Conservation (phyloP, 176 grass and related monocot species). For the Triticum monococcum region DNA sequence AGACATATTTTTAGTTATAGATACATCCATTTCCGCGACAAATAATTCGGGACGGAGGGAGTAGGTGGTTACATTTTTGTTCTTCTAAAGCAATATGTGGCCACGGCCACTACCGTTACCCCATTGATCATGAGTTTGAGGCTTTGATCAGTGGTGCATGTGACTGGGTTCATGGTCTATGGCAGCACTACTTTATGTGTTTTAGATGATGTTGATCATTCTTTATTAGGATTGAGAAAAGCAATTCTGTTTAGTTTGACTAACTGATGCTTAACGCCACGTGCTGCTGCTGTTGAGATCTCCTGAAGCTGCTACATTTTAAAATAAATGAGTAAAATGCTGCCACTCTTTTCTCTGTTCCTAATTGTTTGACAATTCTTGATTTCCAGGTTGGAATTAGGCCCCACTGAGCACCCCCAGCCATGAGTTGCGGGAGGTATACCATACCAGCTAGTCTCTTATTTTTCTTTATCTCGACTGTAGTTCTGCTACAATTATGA, state of each 20-base stretch:
- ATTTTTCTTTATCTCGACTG: background rate
- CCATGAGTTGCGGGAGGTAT: constrained; percentile 43
- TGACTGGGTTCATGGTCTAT: background rate
- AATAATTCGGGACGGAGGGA: no score
- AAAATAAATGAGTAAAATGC: no score
- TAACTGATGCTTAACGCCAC: background rate
- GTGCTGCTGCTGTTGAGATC: background rate
- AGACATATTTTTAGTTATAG: no score
- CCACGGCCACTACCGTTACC: background rate
- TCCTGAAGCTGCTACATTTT: background rate
- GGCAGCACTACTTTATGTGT: background rate
- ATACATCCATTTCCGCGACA: no score
- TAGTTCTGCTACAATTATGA: background rate
- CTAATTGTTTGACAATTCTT: background rate
- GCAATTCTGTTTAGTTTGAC: background rate
- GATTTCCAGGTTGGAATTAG: constrained; percentile 14
- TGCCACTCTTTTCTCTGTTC: background rate
- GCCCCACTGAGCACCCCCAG: background rate
- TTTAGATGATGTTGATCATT: background rate
- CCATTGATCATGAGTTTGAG: background rate
- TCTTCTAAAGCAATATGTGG: background rate
- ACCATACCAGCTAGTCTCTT: background rate
- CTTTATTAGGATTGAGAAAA: background rate
- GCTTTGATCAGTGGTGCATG: background rate
- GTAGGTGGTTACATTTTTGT: background rate